Percentiles rank a stretch among this genome's conserved stretches.
Evolutionary conservation across 2,329 filamentous ascomycete genomes (phyloP).

Genomic region (Thielaviopsis cerberus): DNA sequence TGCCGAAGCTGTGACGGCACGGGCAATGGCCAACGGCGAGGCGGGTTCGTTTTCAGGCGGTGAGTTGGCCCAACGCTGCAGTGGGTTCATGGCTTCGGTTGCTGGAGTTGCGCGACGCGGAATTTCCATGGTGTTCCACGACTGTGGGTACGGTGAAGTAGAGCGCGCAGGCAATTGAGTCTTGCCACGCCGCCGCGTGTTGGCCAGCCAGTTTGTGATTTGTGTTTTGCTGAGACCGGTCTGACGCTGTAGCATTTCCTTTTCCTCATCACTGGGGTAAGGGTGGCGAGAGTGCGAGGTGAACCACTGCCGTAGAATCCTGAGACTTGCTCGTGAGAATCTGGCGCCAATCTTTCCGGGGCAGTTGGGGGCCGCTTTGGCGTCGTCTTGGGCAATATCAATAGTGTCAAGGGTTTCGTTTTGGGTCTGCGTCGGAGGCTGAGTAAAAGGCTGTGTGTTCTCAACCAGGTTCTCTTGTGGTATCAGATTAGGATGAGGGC

Average conservation of each 20-base stretch:
- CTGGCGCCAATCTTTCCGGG: slow-evolving; percentile 46
- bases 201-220: slow-evolving; percentile 83
- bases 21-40: slow-evolving; percentile 38
- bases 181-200: slow-evolving; percentile 69
- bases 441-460: not conserved
- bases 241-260: slow-evolving; percentile 55
- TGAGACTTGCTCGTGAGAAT: slow-evolving; percentile 64
- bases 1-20: slow-evolving; percentile 34
- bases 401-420: not conserved
- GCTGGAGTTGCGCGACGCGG: slow-evolving; percentile 41
- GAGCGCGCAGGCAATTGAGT: slow-evolving; percentile 43
- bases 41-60: slow-evolving; percentile 42
- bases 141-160: slow-evolving; percentile 42
- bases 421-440: not conserved
- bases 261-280: slow-evolving; percentile 76
- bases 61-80: slow-evolving; percentile 41
- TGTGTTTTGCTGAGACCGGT: slow-evolving; percentile 70
- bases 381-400: not conserved
- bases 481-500: slow-evolving; percentile 23
- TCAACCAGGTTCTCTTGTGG: not conserved
- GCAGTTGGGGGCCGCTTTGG: not conserved
- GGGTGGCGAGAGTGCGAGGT: slow-evolving; percentile 62
- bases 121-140: slow-evolving; percentile 51
- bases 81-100: slow-evolving; percentile 34
- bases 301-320: slow-evolving; percentile 70